phyloP scores from a whole-genome alignment of 805 yeast species.

The Cyberlindnera petersonii region DNA sequence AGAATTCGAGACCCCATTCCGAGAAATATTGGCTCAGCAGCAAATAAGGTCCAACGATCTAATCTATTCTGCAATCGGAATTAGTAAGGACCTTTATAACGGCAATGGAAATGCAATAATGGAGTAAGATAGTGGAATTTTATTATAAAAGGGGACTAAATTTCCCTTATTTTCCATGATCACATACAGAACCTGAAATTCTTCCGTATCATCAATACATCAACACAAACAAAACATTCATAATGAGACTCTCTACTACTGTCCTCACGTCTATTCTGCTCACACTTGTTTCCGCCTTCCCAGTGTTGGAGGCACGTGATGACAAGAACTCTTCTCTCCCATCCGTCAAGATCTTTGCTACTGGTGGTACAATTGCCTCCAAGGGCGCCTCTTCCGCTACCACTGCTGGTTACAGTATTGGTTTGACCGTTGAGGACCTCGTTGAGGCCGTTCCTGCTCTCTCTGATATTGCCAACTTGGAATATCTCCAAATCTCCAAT shows the following conservation, averaged over 20 bases:
- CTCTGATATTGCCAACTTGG: conserved; percentile 48
- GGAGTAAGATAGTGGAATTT: no score
- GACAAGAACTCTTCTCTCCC: conserved; percentile 18
- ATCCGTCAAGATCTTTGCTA: conserved; percentile 46
- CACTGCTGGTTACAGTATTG: conserved; percentile 53
- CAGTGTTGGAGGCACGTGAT: conserved; percentile 7
- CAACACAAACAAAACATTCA: no score
- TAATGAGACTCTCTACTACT: conserved; percentile 24
- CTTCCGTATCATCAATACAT: no score
- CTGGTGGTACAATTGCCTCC: conserved; percentile 60
- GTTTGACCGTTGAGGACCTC: conserved; percentile 48
- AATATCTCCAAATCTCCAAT: conserved; percentile 37
- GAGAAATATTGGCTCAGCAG: no score
- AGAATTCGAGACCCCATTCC: no score
- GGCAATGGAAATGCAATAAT: no score
- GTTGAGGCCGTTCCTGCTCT: conserved; percentile 54
- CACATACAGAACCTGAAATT: no score
- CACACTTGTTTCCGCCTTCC: conserved; percentile 13
- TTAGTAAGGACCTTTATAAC: no score
- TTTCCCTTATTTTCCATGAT: no score
- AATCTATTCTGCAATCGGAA: no score
- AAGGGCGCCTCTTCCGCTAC: conserved; percentile 44
- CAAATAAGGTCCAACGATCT: no score
- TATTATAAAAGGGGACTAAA: no score
- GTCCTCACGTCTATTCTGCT: conserved; percentile 18